A percentile compares a stretch with the other conserved stretches of the same genome.
phyloP scores from a whole-genome alignment of 148 eudicot genomes.

The Suaeda aralocaspica region DNA sequence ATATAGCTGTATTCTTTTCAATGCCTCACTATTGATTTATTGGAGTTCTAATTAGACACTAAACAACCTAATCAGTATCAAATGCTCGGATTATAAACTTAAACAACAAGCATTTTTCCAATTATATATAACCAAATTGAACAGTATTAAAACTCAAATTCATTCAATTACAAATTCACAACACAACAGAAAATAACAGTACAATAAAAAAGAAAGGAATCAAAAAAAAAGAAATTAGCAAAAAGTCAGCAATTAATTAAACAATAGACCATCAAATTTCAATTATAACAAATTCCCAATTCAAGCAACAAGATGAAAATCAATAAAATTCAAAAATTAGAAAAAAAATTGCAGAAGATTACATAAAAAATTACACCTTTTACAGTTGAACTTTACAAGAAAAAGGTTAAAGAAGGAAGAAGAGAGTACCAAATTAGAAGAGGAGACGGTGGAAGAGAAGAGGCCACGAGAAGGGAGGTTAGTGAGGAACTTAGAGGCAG shows the following conservation, averaged over 20 bases:
- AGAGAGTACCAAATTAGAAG: slow-evolving; percentile 55
- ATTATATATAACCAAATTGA: not conserved
- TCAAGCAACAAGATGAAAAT: not conserved
- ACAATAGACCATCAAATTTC: not conserved
- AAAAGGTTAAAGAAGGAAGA: not conserved
- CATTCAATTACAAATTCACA: too few species aligned
- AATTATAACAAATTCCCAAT: not conserved
- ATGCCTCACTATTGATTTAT: too few species aligned
- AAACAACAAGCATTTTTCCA: too few species aligned
- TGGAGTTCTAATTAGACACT: not conserved
- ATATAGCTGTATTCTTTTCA: too few species aligned
- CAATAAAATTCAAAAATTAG: not conserved
- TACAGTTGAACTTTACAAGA: not conserved
- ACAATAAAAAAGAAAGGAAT: not conserved
- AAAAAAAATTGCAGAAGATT: not conserved
- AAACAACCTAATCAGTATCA: not conserved
- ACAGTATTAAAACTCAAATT: not conserved
- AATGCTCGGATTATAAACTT: too few species aligned
- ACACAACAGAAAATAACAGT: not conserved
- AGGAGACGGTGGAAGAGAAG: slow-evolving; percentile 57
- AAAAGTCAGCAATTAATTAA: not conserved
- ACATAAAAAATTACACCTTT: not conserved
- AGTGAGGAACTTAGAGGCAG: slow-evolving; percentile 49
- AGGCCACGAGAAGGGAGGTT: slow-evolving; percentile 85
- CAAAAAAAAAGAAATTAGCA: too few species aligned